These are phyloP conservation scores for Schoenoplectus triqueter DNA, from an alignment of 202 grass and related monocot genomes.

Conservation along the genomic window DNA sequence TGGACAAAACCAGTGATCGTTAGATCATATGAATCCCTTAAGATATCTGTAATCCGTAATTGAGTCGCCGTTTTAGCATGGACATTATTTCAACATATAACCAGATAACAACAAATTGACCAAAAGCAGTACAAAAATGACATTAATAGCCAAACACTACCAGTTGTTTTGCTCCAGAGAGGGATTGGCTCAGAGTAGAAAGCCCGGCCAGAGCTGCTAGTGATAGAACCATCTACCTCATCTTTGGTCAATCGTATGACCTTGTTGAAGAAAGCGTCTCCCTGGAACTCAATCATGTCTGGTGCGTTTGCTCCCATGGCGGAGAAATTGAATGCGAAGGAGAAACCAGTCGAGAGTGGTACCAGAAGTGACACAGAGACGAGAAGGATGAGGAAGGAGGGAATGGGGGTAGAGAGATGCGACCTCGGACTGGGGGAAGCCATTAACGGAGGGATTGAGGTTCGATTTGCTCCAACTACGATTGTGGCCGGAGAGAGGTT, in stretches of 20 bases:
- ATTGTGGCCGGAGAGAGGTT: conserved; percentile 16
- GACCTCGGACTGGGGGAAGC: background rate
- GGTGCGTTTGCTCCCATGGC: conserved; percentile 41
- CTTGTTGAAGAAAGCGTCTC: conserved; percentile 75
- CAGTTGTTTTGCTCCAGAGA: conserved; percentile 45
- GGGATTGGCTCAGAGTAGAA: conserved; percentile 51
- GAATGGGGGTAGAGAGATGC: background rate
- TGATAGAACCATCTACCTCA: conserved; percentile 52
- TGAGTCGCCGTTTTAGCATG: background rate
- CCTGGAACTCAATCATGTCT: conserved; percentile 66
- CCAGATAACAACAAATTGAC: conserved; percentile 5
- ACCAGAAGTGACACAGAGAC: background rate
- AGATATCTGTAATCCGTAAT: conserved; percentile 12
- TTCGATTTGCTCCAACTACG: background rate
- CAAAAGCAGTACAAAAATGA: background rate
- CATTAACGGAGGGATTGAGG: conserved; percentile 8
- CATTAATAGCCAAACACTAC: background rate
- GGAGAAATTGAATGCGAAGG: conserved; percentile 66
- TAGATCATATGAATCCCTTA: background rate
- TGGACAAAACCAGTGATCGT: background rate
- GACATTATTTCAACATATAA: background rate
- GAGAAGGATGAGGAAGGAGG: conserved; percentile 32
- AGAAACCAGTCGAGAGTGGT: conserved; percentile 45
- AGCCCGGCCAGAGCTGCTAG: conserved; percentile 61
- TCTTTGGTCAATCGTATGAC: conserved; percentile 66